These are phyloP conservation scores for Glycyrrhiza uralensis DNA, from an alignment of 306 rosid species.

Conservation along the genomic window DNA sequence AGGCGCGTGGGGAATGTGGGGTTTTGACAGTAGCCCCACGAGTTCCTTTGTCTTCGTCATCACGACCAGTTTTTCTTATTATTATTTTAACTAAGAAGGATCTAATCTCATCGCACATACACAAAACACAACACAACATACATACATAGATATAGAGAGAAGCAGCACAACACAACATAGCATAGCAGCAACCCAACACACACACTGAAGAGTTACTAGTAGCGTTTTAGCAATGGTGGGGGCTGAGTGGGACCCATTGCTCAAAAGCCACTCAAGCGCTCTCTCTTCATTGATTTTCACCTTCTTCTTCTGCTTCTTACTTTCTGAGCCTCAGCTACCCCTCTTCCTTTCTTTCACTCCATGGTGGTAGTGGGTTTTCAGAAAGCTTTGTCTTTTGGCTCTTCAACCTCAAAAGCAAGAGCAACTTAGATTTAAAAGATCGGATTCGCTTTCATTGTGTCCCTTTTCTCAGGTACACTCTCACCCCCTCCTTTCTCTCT, in stretches of 20 bases:
- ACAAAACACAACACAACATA: background rate
- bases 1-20: constrained; percentile 28
- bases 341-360: background rate
- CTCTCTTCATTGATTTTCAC: constrained; percentile 15
- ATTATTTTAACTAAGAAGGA: background rate
- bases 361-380: constrained; percentile 35
- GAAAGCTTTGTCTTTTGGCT: constrained; percentile 43
- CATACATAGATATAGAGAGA: background rate
- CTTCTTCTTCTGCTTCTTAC: constrained; percentile 21
- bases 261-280: background rate
- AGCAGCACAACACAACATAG: background rate
- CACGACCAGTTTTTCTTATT: background rate
- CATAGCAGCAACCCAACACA: background rate
- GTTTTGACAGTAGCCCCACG: constrained; percentile 28
- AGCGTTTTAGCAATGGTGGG: constrained; percentile 20
- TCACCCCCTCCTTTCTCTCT: constrained; percentile 36
- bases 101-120: too few relatives aligned
- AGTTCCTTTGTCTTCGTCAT: constrained; percentile 12
- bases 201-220: background rate
- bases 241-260: constrained; percentile 33
- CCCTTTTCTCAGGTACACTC: constrained; percentile 55
- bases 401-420: constrained; percentile 42
- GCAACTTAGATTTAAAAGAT: constrained; percentile 46
- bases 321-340: constrained; percentile 27
- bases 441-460: constrained; percentile 57